These are phyloP conservation scores for Sugiyamaella lignohabitans DNA, from an alignment of 805 yeast genomes.

Conservation along the genomic window DNA sequence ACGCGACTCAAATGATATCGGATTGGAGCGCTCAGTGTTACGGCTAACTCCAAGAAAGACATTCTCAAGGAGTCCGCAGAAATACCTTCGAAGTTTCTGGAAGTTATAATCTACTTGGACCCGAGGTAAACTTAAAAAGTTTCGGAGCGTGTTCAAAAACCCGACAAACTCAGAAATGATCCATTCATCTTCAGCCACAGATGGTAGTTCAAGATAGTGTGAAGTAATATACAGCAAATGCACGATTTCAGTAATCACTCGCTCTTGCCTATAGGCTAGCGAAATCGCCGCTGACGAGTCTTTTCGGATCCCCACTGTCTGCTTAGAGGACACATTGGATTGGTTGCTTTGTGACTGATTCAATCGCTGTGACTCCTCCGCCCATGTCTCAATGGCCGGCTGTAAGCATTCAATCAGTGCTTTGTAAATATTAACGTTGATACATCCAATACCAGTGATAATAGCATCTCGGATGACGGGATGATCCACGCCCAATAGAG, in stretches of 20 bases:
- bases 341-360: background rate
- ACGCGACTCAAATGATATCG: slow-evolving; percentile 84
- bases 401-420: slow-evolving; percentile 75
- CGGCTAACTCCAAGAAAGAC: slow-evolving; percentile 42
- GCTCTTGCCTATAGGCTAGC: slow-evolving; percentile 17
- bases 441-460: slow-evolving; percentile 80
- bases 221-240: slow-evolving; percentile 70
- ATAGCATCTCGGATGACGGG: slow-evolving; percentile 73
- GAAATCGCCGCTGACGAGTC: no score
- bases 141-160: slow-evolving; percentile 55
- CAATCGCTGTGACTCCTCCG: slow-evolving; percentile 20
- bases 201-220: slow-evolving; percentile 47
- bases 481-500: slow-evolving; percentile 66
- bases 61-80: slow-evolving; percentile 73
- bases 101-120: slow-evolving; percentile 62
- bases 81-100: slow-evolving; percentile 74
- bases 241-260: slow-evolving; percentile 64
- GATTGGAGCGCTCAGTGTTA: slow-evolving; percentile 36
- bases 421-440: slow-evolving; percentile 82
- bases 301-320: background rate
- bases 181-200: slow-evolving; percentile 58
- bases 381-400: slow-evolving; percentile 51
- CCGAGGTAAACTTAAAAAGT: slow-evolving; percentile 47
- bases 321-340: background rate
- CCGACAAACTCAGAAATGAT: slow-evolving; percentile 56